phyloP scores from a whole-genome alignment of 495 filamentous ascomycete genomes.

The Penicillium crystallinum region DNA sequence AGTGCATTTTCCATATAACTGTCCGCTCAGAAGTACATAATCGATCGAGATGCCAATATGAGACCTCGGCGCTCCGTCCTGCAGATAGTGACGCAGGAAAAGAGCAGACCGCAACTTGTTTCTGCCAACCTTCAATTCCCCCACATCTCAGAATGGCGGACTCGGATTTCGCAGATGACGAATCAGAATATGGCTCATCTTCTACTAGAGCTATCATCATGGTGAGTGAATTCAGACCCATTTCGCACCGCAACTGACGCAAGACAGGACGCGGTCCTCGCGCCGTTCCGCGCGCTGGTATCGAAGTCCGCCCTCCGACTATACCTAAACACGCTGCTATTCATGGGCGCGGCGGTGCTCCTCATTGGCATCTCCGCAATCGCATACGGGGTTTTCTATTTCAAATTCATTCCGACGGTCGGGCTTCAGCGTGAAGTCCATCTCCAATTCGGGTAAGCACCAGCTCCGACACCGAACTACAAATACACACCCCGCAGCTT shows the following conservation, averaged over 20 bases:
- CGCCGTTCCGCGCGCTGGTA: constrained; percentile 43
- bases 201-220: constrained; percentile 10
- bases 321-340: constrained; percentile 66
- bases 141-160: constrained; percentile 23
- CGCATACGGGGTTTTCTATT: constrained; percentile 76
- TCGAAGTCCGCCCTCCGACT: constrained; percentile 64
- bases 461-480: background rate
- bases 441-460: constrained; percentile 72
- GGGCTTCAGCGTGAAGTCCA: constrained; percentile 63
- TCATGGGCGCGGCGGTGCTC: constrained; percentile 50
- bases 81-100: background rate
- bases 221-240: constrained; percentile 5
- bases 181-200: constrained; percentile 18
- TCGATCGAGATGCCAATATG: background rate
- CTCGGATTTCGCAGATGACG: constrained; percentile 26
- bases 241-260: constrained; percentile 7
- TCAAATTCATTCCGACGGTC: constrained; percentile 70
- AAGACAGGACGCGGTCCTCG: constrained; percentile 28
- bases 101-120: constrained; percentile 6
- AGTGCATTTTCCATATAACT: too few relatives aligned
- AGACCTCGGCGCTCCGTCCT: background rate
- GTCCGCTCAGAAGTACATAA: too few relatives aligned
- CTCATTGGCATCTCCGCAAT: constrained; percentile 59
- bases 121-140: constrained; percentile 4
- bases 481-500: background rate